Base-by-base conservation (phyloP, 2,329 filamentous ascomycete species). In the Cordyceps tenuipes region DNA sequence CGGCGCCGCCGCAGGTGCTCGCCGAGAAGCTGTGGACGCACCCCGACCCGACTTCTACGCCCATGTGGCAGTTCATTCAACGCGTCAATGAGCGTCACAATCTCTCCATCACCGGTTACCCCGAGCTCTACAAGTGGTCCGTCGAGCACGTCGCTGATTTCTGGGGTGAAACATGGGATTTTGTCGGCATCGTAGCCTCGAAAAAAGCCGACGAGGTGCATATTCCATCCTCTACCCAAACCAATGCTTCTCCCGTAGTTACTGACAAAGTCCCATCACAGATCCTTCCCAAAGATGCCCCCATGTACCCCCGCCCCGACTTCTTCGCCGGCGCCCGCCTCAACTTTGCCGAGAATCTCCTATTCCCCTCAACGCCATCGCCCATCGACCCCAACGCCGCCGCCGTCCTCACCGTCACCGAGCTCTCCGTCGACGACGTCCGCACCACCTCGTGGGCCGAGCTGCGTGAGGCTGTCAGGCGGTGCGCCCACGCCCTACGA, bases 311-410 rank as follows among this genome's bases (percentile, higher is more conserved):
- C 26, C 86, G 91, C 26, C 92, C 93, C 8, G 78, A 86, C 62
- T 97, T 96, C 78, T 97, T 97, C 72, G 73, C 84, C 60, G 87
- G 87, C 10, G 83, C 89, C 15, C 85, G 79, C 61, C 79, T 97
- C 64, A 99, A 97, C 73, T 97, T 97, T 71, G 92, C 93, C 29
- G 90, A 97, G 76, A 99, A 99, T 71, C 79, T 97, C 58, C 84
- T 99, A 3, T 97, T 87, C 71, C 93, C 93, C 3, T 79, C 78
- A 54, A 68, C 69, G 3, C 56, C 64, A 48, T 64, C 67, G 41
- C 62, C 68, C 29, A 63, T 72, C 39, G 76, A 87, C 63, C 82
- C 86, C 55, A 73, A 84, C 50, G 78, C 81, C 5, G 74, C 83
- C 7, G 92, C 92, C 19, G 80, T 96, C 50, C 88, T 97, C 67